A percentile compares a stretch with the other conserved stretches of the same genome.
Conservation (phyloP, 1,284 basidiomycete species). For the Phaffia rhodozyma region DNA sequence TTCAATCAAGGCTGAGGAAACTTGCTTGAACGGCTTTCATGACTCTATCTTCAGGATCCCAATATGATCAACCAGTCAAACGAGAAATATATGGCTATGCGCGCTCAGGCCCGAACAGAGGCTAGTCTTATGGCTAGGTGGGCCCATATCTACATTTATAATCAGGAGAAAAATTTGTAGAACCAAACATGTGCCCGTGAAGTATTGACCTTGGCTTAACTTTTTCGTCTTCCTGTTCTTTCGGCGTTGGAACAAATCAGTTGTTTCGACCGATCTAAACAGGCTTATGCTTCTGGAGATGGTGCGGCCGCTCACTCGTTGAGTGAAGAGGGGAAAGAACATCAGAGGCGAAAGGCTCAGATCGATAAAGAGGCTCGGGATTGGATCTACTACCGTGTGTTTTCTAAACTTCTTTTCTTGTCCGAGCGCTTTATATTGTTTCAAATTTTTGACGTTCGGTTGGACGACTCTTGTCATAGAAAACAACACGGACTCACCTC, state of each 20-base stretch:
- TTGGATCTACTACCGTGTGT: conserved; percentile 59
- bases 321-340: conserved; percentile 67
- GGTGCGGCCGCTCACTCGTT: conserved; percentile 71
- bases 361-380: conserved; percentile 74
- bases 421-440: background rate
- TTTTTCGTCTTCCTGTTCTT: background rate
- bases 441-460: background rate
- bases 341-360: conserved; percentile 65
- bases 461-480: conserved; percentile 39
- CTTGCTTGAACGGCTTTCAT: too few species aligned
- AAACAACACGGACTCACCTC: conserved; percentile 65
- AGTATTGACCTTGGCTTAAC: background rate
- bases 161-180: background rate
- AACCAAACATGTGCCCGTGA: too few species aligned
- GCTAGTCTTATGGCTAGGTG: conserved; percentile 31
- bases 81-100: conserved; percentile 50
- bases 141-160: conserved; percentile 27
- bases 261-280: conserved; percentile 52
- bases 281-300: conserved; percentile 57
- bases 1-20: too few species aligned
- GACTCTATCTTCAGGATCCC: conserved; percentile 28
- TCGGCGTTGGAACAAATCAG: conserved; percentile 23
- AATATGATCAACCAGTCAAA: conserved; percentile 49
- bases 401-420: background rate
- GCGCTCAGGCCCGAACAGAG: conserved; percentile 54